Evolutionary conservation across 2,329 filamentous ascomycete species (phyloP).

Genomic region (Sporothrix brunneoviolacea): DNA sequence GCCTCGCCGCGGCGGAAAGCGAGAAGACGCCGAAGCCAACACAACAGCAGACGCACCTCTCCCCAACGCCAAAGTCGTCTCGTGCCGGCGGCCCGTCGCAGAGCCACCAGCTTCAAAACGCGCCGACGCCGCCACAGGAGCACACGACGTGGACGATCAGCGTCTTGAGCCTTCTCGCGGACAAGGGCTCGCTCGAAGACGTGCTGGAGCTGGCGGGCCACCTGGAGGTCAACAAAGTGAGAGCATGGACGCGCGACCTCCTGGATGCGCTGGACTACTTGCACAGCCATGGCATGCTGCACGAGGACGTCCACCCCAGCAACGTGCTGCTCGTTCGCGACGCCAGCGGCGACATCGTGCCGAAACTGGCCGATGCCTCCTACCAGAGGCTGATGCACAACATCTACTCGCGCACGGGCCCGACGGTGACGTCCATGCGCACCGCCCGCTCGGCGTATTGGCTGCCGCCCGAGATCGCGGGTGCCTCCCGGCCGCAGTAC

Average conservation of each 20-base stretch:
- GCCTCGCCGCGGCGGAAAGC: neutral
- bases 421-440: constrained; percentile 45
- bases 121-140: constrained; percentile 25
- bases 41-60: neutral
- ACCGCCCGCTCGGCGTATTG: constrained; percentile 73
- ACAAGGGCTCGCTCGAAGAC: constrained; percentile 76
- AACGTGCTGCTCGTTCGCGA: constrained; percentile 75
- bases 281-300: constrained; percentile 75
- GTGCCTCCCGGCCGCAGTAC: constrained; percentile 54
- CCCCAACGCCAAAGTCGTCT: neutral
- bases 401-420: constrained; percentile 45
- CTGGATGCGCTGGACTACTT: constrained; percentile 83
- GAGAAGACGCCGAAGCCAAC: neutral
- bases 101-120: neutral
- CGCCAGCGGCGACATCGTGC: constrained; percentile 58
- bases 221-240: constrained; percentile 66
- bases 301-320: constrained; percentile 72
- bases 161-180: constrained; percentile 68
- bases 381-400: constrained; percentile 63
- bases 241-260: constrained; percentile 86
- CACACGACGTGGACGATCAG: constrained; percentile 60
- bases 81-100: neutral
- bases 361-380: constrained; percentile 68
- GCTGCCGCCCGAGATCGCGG: constrained; percentile 70
- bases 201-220: constrained; percentile 72